Base-by-base conservation (phyloP, 1,284 basidiomycete species). In the Cystobasidium pallidum region DNA sequence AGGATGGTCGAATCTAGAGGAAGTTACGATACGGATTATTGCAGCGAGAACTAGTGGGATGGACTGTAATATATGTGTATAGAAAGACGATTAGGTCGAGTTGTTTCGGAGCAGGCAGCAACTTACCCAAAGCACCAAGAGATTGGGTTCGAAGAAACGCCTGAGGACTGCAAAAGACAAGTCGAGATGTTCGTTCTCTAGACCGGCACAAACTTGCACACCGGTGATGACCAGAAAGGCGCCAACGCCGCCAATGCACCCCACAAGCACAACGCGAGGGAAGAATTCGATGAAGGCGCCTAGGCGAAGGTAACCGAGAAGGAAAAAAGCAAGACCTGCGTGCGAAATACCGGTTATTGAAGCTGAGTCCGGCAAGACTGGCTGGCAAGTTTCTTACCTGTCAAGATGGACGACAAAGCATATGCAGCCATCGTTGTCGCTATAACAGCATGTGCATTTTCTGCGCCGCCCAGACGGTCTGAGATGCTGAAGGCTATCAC, bases 181-280 rank as follows among this genome's bases (percentile, higher is more conserved):
- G 54, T 86, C 84, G 79, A 93, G 90, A 11, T 88, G 83, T 79
- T 91, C 91, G 61, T 95, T 94, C 57, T 88, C 85, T 70, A 97
- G 84, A 2, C 91, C 88, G 30, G 91, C 88, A 76, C 89, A 88
- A 30, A 97, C 92, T 28, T 92, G 88, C 43, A 97, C 83, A 88
- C 92, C 93, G 0, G 92, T 96, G 77, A 90, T 84, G 63, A 95
- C 87, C 49, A 99, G 84, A 81, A 99, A 99, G 17, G 91, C 87
- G 15, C 95, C 95, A 28, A 99, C 92, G 28, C 95, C 95, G 13
- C 95, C 95, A 54, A 99, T 98, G 79, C 94, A 95, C 0, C 93
- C 93, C 13, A 96, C 91, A 10, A 95, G 85, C 79, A 98, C 97
- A 80, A 97, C 94, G 8, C 95, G 85, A 13, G 95, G 95, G 82